Evolutionary conservation across 2,329 filamentous ascomycete species (phyloP).

Genomic region (Geosmithia putterillii): DNA sequence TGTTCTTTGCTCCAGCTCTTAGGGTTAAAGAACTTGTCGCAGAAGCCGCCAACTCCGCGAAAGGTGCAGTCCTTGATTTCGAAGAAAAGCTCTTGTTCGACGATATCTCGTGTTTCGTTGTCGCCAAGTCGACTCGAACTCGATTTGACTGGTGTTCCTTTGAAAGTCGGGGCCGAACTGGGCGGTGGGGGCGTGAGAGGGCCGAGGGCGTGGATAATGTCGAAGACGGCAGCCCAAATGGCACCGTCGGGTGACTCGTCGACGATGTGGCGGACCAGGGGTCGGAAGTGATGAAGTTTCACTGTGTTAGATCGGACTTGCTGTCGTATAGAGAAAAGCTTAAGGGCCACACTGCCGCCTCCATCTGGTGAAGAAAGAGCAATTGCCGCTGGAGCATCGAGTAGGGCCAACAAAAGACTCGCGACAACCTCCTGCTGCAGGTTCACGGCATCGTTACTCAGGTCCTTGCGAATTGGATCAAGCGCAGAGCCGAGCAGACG

Average conservation of each 20-base stretch:
- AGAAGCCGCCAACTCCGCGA: slow-evolving; percentile 7
- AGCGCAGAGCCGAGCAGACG: background rate
- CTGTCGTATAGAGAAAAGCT: slow-evolving; percentile 2
- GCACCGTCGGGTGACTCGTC: slow-evolving; percentile 1
- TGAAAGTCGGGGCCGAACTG: slow-evolving; percentile 1
- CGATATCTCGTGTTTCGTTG: slow-evolving; percentile 3
- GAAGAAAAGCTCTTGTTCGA: slow-evolving; percentile 4
- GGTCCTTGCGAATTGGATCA: background rate
- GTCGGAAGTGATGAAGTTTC: background rate
- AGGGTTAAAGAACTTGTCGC: slow-evolving; percentile 6
- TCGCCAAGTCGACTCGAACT: slow-evolving; percentile 4
- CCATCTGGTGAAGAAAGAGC: slow-evolving; percentile 1
- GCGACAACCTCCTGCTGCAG: slow-evolving; percentile 1
- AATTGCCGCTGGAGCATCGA: slow-evolving; percentile 2
- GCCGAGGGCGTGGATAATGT: slow-evolving; percentile 2
- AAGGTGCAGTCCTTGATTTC: slow-evolving; percentile 1
- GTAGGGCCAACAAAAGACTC: slow-evolving; percentile 1
- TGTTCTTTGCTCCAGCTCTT: slow-evolving; percentile 5
- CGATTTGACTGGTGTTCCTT: slow-evolving; percentile 3
- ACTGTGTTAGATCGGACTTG: background rate
- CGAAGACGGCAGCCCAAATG: slow-evolving; percentile 3
- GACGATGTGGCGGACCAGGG: background rate
- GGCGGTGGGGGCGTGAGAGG: slow-evolving; percentile 2
- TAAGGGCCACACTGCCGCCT: slow-evolving; percentile 1
- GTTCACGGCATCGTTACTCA: background rate